Conservation (phyloP, 768 basidiomycete genomes). For the Termitomyces bulborhizus region DNA sequence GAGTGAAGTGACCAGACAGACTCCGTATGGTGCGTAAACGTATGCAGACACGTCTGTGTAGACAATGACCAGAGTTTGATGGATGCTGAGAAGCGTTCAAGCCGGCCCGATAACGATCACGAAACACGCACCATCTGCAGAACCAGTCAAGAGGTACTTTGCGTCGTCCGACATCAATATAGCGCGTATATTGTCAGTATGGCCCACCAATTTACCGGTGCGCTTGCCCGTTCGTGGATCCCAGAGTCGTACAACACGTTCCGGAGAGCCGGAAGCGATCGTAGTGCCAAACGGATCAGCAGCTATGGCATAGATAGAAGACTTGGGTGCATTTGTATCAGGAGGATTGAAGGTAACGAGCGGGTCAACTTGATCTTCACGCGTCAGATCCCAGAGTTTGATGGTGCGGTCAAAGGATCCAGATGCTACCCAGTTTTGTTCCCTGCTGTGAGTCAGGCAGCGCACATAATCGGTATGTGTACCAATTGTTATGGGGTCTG, state of each 20-base stretch:
- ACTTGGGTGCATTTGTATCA: slow-evolving; percentile 60
- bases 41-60: slow-evolving; percentile 88
- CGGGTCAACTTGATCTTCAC: slow-evolving; percentile 33
- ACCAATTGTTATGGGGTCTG: slow-evolving; percentile 66
- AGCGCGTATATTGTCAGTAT: slow-evolving; percentile 94
- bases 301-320: slow-evolving; percentile 73
- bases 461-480: slow-evolving; percentile 83
- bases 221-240: slow-evolving; percentile 85
- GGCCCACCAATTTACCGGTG: slow-evolving; percentile 84
- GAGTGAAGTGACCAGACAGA: slow-evolving; percentile 93
- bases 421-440: slow-evolving; percentile 84
- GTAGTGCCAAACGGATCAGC: slow-evolving; percentile 74
- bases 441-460: slow-evolving; percentile 69
- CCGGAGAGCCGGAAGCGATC: slow-evolving; percentile 88
- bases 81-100: slow-evolving; percentile 38
- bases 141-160: slow-evolving; percentile 81
- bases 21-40: slow-evolving; percentile 92
- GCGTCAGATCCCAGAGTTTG: slow-evolving; percentile 86
- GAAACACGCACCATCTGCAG: slow-evolving; percentile 53
- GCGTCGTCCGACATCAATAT: slow-evolving; percentile 88
- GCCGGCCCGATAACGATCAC: background rate
- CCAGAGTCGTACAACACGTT: slow-evolving; percentile 88
- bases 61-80: slow-evolving; percentile 93
- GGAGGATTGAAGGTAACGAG: slow-evolving; percentile 63
- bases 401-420: slow-evolving; percentile 94